A percentile compares a stretch with the other conserved stretches of the same genome.
Evolutionary conservation across 2,329 filamentous ascomycete species (phyloP).

Genomic region (Neurospora crassa): DNA sequence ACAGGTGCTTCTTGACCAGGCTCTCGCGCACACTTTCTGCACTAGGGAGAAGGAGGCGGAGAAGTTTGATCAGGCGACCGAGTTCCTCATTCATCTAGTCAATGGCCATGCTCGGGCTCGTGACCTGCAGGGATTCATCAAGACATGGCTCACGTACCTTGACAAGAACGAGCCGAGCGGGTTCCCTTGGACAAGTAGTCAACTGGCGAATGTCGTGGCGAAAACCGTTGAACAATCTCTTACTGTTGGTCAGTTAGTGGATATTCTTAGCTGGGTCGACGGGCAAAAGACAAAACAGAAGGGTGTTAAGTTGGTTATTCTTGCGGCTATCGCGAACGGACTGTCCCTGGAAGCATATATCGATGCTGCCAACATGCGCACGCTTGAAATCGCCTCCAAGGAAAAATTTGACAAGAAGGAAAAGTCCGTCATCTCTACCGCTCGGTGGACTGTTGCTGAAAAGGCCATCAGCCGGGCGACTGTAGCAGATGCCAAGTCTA

Average conservation of each 20-base stretch:
- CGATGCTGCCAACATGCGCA: conserved; percentile 29
- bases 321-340: conserved; percentile 33
- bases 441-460: conserved; percentile 18
- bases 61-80: conserved; percentile 15
- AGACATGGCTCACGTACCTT: conserved; percentile 36
- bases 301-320: conserved; percentile 29
- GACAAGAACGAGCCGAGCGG: conserved; percentile 6
- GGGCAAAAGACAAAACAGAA: conserved; percentile 14
- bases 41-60: conserved; percentile 7
- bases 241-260: conserved; percentile 33
- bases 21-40: conserved; percentile 27
- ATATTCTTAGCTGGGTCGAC: conserved; percentile 34
- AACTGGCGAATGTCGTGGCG: conserved; percentile 17
- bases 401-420: conserved; percentile 13
- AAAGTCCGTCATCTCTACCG: conserved; percentile 9
- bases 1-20: conserved; percentile 27
- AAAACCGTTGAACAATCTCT: conserved; percentile 32
- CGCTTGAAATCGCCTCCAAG: conserved; percentile 11
- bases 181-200: conserved; percentile 20
- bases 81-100: conserved; percentile 33
- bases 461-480: conserved; percentile 20
- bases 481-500: conserved; percentile 13
- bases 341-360: conserved; percentile 32
- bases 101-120: conserved; percentile 35
- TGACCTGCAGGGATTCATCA: conserved; percentile 35